These are phyloP conservation scores for Daedalea quercina DNA, from an alignment of 768 basidiomycete species.

Conservation along the genomic window DNA sequence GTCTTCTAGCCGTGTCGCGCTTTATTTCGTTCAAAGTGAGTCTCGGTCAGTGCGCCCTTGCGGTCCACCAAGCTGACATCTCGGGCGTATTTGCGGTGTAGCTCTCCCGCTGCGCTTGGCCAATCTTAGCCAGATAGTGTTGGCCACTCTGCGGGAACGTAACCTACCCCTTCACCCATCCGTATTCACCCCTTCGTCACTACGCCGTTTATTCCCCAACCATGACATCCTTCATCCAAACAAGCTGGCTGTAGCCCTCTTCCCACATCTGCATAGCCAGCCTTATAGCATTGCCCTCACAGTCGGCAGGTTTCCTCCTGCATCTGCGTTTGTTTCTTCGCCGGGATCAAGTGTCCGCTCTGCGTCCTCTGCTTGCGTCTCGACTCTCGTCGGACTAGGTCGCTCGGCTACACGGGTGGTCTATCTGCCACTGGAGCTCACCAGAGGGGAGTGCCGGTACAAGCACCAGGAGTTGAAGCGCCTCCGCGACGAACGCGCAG, in stretches of 20 bases:
- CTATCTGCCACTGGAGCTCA: conserved; percentile 53
- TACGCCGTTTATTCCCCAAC: conserved; percentile 44
- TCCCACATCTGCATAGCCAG: conserved; percentile 50
- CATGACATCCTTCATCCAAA: conserved; percentile 37
- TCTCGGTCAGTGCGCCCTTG: neutral
- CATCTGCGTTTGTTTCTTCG: conserved; percentile 8
- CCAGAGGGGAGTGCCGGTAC: conserved; percentile 58
- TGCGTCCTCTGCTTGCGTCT: conserved; percentile 4
- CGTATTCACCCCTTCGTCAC: conserved; percentile 38
- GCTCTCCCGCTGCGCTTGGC: conserved; percentile 40
- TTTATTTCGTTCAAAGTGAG: conserved; percentile 76
- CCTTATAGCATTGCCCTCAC: conserved; percentile 21
- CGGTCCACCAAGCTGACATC: neutral
- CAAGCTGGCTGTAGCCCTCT: conserved; percentile 50
- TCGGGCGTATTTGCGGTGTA: conserved; percentile 14
- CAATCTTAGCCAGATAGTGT: conserved; percentile 31
- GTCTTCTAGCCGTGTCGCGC: conserved; percentile 45
- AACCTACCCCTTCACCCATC: conserved; percentile 41
- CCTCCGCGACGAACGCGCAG: conserved; percentile 62
- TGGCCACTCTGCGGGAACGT: conserved; percentile 35
- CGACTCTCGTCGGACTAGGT: conserved; percentile 4
- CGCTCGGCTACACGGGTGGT: conserved; percentile 21
- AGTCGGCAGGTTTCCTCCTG: conserved; percentile 11
- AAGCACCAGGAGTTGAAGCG: conserved; percentile 54
- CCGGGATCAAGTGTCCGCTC: conserved; percentile 11